Conservation (phyloP, 2,329 filamentous ascomycete genomes). For the Exophiala sp. region DNA sequence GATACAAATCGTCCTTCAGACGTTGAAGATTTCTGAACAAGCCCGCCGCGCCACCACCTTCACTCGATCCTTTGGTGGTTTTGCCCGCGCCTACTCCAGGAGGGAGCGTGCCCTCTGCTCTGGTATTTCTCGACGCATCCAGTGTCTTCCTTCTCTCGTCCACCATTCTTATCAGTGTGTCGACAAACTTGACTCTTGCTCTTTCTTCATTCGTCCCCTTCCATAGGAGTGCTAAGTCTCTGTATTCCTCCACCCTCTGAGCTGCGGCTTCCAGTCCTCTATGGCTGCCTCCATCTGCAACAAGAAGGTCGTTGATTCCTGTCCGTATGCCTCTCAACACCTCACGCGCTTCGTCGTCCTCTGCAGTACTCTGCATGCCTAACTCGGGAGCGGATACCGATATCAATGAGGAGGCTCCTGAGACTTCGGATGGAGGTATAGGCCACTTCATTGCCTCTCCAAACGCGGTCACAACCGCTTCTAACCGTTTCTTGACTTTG, state of each 20-base stretch:
- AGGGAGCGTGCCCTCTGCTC: conserved; percentile 36
- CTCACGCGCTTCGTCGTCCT: conserved; percentile 82
- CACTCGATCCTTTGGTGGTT: conserved; percentile 30
- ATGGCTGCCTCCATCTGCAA: conserved; percentile 56
- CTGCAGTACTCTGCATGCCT: conserved; percentile 62
- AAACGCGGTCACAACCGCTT: conserved; percentile 85
- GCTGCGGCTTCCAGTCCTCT: conserved; percentile 71
- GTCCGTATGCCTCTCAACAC: conserved; percentile 66
- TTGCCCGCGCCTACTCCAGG: conserved; percentile 31
- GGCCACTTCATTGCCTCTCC: conserved; percentile 95
- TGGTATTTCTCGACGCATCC: conserved; percentile 43
- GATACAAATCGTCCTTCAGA: conserved; percentile 52
- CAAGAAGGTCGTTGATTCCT: conserved; percentile 68
- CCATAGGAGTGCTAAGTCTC: conserved; percentile 77
- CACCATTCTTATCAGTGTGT: conserved; percentile 73
- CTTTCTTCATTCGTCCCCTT: conserved; percentile 95
- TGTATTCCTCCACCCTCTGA: conserved; percentile 70
- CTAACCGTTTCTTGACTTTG: conserved; percentile 76
- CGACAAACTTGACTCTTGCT: conserved; percentile 75
- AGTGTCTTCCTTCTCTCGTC: conserved; percentile 63
- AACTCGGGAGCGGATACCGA: conserved; percentile 84
- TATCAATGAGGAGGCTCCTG: conserved; percentile 78
- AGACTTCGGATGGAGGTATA: conserved; percentile 81
- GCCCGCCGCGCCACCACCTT: conserved; percentile 45
- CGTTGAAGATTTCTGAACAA: conserved; percentile 53